Percentiles rank a stretch among this genome's conserved stretches.
Conservation (phyloP, 2,329 filamentous ascomycete species). For the Dothidotthia symphoricarpi region DNA sequence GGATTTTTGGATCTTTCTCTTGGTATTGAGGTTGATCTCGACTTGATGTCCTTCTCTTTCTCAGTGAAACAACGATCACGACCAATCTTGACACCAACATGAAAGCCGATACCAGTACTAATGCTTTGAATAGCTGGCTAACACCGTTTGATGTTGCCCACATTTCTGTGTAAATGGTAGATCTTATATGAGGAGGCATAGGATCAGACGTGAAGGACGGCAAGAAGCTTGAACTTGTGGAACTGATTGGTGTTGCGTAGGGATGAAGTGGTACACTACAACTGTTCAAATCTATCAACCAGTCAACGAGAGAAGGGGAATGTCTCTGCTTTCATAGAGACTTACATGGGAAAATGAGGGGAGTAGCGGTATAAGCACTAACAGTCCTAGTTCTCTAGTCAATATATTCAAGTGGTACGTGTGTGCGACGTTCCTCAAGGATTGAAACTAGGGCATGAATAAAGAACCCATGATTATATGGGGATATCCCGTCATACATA, state of each 20-base stretch:
- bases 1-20: slow-evolving; percentile 9
- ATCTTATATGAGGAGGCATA: slow-evolving; percentile 33
- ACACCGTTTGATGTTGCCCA: neutral
- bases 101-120: neutral
- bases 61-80: slow-evolving; percentile 1
- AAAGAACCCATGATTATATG: slow-evolving; percentile 1
- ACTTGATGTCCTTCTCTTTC: neutral
- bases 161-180: slow-evolving; percentile 1
- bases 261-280: slow-evolving; percentile 29
- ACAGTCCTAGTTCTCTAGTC: slow-evolving; percentile 21
- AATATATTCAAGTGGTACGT: slow-evolving; percentile 29
- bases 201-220: slow-evolving; percentile 14
- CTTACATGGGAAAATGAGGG: slow-evolving; percentile 33
- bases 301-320: slow-evolving; percentile 30
- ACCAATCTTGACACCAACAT: neutral
- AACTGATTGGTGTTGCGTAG: slow-evolving; percentile 26
- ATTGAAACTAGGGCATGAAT: slow-evolving; percentile 36
- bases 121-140: neutral
- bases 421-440: slow-evolving; percentile 21
- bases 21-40: neutral
- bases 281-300: slow-evolving; percentile 26
- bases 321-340: slow-evolving; percentile 34
- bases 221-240: slow-evolving; percentile 13
- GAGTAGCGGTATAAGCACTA: slow-evolving; percentile 40
- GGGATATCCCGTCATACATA: slow-evolving; percentile 1